These are phyloP conservation scores for Penicillium griseofulvum DNA, from an alignment of 2,329 filamentous ascomycete genomes.

Conservation along the genomic window DNA sequence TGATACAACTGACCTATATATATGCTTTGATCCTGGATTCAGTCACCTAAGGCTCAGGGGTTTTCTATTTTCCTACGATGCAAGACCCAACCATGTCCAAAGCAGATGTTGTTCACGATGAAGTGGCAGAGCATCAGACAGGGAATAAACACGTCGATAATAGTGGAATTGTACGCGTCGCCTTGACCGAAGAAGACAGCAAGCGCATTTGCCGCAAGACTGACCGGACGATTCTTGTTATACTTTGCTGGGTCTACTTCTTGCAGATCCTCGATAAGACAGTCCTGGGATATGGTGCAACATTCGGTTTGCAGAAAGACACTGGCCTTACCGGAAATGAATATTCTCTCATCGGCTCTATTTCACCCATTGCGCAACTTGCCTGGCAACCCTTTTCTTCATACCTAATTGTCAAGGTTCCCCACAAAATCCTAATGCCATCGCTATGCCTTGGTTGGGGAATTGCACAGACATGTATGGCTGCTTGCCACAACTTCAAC, in stretches of 20 bases:
- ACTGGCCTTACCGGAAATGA: conserved; percentile 52
- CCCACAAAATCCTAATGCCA: conserved; percentile 59
- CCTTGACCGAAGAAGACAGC: conserved; percentile 42
- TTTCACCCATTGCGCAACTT: conserved; percentile 59
- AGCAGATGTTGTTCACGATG: conserved; percentile 19
- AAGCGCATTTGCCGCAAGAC: conserved; percentile 61
- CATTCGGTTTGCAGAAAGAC: conserved; percentile 54
- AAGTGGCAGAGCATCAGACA: conserved; percentile 13
- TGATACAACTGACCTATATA: background rate
- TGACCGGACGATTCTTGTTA: conserved; percentile 56
- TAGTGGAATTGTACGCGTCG: conserved; percentile 21
- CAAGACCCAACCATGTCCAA: conserved; percentile 17
- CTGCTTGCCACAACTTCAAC: conserved; percentile 47
- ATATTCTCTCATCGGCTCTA: conserved; percentile 58
- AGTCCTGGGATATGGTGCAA: conserved; percentile 57
- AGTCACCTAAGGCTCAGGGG: background rate
- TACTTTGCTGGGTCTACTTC: conserved; percentile 49
- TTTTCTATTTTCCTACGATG: background rate
- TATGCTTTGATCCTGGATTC: background rate
- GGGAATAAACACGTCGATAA: conserved; percentile 12
- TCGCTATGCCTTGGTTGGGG: conserved; percentile 49
- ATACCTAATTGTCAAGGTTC: conserved; percentile 60
- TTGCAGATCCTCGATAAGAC: conserved; percentile 58
- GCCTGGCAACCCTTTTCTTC: conserved; percentile 61
- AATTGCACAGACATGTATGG: conserved; percentile 49